Percentiles rank a stretch among this genome's conserved stretches.
Evolutionary conservation across 139 green algal species (phyloP).

Genomic region (Marvania coccoides): DNA sequence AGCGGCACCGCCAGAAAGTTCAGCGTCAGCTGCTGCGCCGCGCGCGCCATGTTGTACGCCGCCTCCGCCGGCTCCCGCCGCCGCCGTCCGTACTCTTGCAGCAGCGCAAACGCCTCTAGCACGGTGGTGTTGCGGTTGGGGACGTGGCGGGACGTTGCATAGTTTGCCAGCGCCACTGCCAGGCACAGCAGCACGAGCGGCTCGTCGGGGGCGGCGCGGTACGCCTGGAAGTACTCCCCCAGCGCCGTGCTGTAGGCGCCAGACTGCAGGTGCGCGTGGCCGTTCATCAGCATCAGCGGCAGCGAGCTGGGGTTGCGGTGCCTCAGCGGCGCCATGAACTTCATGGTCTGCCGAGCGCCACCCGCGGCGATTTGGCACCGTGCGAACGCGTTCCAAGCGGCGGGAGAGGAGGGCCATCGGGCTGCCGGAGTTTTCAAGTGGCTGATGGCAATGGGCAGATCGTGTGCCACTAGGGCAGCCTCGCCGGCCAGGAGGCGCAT

Average conservation of each 20-base stretch:
- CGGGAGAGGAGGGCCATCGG: conserved; percentile 31
- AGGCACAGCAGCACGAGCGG: conserved; percentile 63
- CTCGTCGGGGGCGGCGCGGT: conserved; percentile 32
- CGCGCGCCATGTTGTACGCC: conserved; percentile 76
- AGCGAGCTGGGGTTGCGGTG: conserved; percentile 31
- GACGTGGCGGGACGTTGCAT: conserved; percentile 28
- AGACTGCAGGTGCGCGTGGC: conserved; percentile 37
- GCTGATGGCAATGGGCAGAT: conserved; percentile 9
- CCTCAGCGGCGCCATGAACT: conserved; percentile 27
- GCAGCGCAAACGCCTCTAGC: conserved; percentile 69
- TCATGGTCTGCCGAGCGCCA: conserved; percentile 12
- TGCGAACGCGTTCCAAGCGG: conserved; percentile 51
- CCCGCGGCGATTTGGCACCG: conserved; percentile 7
- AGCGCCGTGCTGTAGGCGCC: conserved; percentile 35
- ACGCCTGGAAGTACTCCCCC: conserved; percentile 62
- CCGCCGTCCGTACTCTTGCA: conserved; percentile 39
- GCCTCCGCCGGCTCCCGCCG: conserved; percentile 39
- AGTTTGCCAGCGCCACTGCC: conserved; percentile 27
- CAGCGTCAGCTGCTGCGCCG: conserved; percentile 70
- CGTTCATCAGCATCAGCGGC: conserved; percentile 44
- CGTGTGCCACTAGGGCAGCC: conserved; percentile 1
- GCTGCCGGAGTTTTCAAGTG: conserved; percentile 6
- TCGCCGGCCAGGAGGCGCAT: conserved; percentile 29
- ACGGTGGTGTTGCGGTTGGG: conserved; percentile 48
- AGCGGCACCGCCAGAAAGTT: conserved; percentile 60